phyloP scores from a whole-genome alignment of 2,329 filamentous ascomycete genomes.

The Trichoderma lentiforme region DNA sequence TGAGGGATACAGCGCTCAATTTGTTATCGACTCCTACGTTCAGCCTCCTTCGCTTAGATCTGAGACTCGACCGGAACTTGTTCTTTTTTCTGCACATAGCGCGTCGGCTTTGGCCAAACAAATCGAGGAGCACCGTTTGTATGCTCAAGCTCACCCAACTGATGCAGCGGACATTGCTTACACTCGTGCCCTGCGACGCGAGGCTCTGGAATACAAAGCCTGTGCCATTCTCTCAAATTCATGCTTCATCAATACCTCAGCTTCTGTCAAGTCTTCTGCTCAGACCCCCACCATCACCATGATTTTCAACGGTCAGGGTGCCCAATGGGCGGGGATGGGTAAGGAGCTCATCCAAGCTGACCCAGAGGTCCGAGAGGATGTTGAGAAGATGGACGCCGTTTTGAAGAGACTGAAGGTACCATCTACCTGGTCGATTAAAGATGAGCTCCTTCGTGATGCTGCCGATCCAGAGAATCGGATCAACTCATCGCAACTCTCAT shows the following conservation, averaged over 20 bases:
- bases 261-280: neutral
- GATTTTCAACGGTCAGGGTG: constrained; percentile 44
- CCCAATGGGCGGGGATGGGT: constrained; percentile 44
- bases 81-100: constrained; percentile 16
- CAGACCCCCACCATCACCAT: constrained; percentile 23
- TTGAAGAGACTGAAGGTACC: constrained; percentile 22
- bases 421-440: constrained; percentile 28
- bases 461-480: constrained; percentile 23
- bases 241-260: neutral
- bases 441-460: constrained; percentile 9
- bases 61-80: neutral
- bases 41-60: neutral
- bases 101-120: constrained; percentile 3
- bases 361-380: constrained; percentile 25
- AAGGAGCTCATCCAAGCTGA: constrained; percentile 27
- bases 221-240: constrained; percentile 19
- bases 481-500: constrained; percentile 40
- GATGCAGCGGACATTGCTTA: constrained; percentile 4
- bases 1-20: constrained; percentile 38
- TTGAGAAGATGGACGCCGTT: constrained; percentile 15
- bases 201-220: neutral
- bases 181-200: constrained; percentile 7
- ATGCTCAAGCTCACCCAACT: constrained; percentile 27
- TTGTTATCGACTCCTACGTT: constrained; percentile 17
- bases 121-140: constrained; percentile 23